Conservation (phyloP, 208 protist genomes). For the Trypanosoma congolense region DNA sequence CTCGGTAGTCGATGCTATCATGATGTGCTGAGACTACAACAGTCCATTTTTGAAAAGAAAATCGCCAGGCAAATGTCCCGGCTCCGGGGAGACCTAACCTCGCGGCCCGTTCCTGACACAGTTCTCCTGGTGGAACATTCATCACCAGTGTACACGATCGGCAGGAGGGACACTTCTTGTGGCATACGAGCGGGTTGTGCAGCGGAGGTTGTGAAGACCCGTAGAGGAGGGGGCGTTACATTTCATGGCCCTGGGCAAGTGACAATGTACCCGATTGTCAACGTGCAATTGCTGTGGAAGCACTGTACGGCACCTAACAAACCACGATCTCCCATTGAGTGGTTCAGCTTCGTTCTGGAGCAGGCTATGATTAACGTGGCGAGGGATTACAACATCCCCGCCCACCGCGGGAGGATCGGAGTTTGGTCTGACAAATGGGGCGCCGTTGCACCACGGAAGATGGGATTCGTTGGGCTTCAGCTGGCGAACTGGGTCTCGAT, state of each 20-base stretch:
- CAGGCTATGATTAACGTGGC: slow-evolving; percentile 66
- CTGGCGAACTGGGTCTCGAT: slow-evolving; percentile 87
- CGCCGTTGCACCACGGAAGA: slow-evolving; percentile 35
- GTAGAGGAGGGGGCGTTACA: slow-evolving; percentile 80
- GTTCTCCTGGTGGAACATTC: slow-evolving; percentile 74
- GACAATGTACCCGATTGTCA: slow-evolving; percentile 82
- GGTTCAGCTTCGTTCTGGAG: slow-evolving; percentile 77
- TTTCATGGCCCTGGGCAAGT: slow-evolving; percentile 86
- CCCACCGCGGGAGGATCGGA: slow-evolving; percentile 59
- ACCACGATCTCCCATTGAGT: slow-evolving; percentile 74
- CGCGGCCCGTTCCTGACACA: slow-evolving; percentile 42
- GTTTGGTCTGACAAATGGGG: slow-evolving; percentile 60
- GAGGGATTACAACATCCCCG: slow-evolving; percentile 45
- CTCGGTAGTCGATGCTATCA: slow-evolving; percentile 52
- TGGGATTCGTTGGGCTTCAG: slow-evolving; percentile 82
- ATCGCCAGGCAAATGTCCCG: slow-evolving; percentile 43
- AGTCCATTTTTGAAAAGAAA: slow-evolving; percentile 61
- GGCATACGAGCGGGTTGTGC: slow-evolving; percentile 36
- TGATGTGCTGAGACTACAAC: slow-evolving; percentile 61
- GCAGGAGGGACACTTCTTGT: slow-evolving; percentile 63
- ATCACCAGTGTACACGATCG: slow-evolving; percentile 80
- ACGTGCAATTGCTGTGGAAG: slow-evolving; percentile 72
- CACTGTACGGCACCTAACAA: slow-evolving; percentile 38
- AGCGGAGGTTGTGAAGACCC: slow-evolving; percentile 62
- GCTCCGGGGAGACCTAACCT: slow-evolving; percentile 28